Base-by-base conservation (phyloP, 139 green algal species). In the Volvox reticuliferus region DNA sequence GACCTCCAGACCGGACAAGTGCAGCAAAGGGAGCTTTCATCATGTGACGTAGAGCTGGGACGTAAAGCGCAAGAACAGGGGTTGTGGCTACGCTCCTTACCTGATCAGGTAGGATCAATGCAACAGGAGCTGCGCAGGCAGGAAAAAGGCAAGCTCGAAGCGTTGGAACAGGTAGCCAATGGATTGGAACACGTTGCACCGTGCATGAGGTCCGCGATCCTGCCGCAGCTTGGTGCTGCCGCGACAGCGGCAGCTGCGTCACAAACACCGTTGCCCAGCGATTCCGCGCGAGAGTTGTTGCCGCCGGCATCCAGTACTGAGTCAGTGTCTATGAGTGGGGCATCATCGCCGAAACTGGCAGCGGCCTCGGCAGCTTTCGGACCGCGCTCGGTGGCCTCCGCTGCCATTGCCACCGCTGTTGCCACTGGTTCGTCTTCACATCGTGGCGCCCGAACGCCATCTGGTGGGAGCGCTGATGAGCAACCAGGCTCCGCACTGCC, bases 121-220 rank as follows among this genome's bases (percentile, higher is more conserved):
- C 28, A 32, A 69, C 36, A 28, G 84, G 84, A 80, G 36, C 50
- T 83, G 71, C 69, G 0, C 30, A 50, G 55, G 12, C 73, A 84
- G 24, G 12, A 30, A 22, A 44, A 83, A 12, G 24, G 19, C 37
- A 62, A 24, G 37, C n/a, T 69, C 1, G 73, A 24, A 32, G 32
- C 67, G 21, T 0, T 90, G 86, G 73, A 90, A 21, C 73, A 83
- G 44, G 37, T 90, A 55, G 69, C 86, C 6, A 36, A 33, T 28
- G 86, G 86, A 21, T 83, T 84, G 73, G 86, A 90, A 69, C 86
- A 90, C 86, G 50, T 83, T 30, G 37, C 86, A 3, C 71, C 71
- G 19, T 83, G 71, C 50, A 12, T 90, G 17, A 2, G 83, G 71
- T 28, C 86, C 0, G 71, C 86, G 0, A 21, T 90, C 30, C 73